Conservation (phyloP, 768 basidiomycete genomes). For the Coprinopsis cinerea region DNA sequence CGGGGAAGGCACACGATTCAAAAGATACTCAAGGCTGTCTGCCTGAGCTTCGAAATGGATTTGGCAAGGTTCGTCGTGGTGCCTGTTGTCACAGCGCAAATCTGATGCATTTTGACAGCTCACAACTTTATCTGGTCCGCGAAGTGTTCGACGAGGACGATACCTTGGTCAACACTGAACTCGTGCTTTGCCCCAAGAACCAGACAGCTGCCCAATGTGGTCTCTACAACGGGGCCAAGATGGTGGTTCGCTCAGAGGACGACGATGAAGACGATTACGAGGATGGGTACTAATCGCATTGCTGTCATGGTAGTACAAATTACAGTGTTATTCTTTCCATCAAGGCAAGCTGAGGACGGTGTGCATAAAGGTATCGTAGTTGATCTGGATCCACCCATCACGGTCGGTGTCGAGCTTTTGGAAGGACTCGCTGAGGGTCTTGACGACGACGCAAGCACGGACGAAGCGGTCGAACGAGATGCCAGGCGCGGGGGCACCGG, state of each 20-base stretch:
- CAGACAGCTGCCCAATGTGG: not conserved
- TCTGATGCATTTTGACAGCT: not conserved
- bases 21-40: constrained; percentile 10
- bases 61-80: not conserved
- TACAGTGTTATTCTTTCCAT: constrained; percentile 15
- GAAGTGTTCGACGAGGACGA: not conserved
- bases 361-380: constrained; percentile 68
- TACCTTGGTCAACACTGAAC: not conserved
- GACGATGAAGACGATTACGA: not conserved
- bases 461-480: constrained; percentile 87
- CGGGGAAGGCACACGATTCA: constrained; percentile 3
- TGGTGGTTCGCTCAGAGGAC: not conserved
- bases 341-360: constrained; percentile 59
- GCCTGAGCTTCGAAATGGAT: constrained; percentile 6
- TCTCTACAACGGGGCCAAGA: not conserved
- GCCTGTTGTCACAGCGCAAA: not conserved
- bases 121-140: not conserved
- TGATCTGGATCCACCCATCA: constrained; percentile 69
- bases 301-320: not conserved
- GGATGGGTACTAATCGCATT: not conserved
- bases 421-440: constrained; percentile 72
- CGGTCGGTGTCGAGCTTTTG: constrained; percentile 56
- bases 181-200: not conserved
- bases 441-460: constrained; percentile 77
- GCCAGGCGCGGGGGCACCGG: constrained; percentile 37